Percentiles rank a stretch among this genome's conserved stretches.
Conservation (phyloP, 495 filamentous ascomycete genomes). For the Zalerion maritima region DNA sequence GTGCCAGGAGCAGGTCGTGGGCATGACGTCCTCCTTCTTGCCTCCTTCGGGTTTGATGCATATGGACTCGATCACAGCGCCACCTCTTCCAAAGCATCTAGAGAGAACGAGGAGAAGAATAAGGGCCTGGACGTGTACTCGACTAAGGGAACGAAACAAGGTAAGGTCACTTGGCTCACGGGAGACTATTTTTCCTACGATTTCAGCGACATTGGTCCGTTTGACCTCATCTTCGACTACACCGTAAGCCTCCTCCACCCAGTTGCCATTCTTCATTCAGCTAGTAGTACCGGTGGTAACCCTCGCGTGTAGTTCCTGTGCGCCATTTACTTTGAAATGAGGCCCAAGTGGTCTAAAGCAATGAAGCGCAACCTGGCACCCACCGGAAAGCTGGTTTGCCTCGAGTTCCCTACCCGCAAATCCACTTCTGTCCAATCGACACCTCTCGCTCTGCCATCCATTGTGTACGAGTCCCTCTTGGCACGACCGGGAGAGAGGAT, state of each 20-base stretch:
- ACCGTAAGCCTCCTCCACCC: conserved; percentile 38
- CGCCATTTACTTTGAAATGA: conserved; percentile 49
- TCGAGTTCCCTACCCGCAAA: conserved; percentile 71
- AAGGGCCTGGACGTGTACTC: conserved; percentile 26
- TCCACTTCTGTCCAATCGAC: conserved; percentile 46
- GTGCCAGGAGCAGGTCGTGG: conserved; percentile 66
- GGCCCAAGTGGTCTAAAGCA: conserved; percentile 55
- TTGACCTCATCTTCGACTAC: conserved; percentile 78
- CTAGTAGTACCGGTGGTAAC: conserved; percentile 4
- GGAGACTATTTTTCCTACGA: conserved; percentile 63
- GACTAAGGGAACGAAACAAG: conserved; percentile 34
- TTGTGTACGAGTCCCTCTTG: conserved; percentile 53
- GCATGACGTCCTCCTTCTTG: conserved; percentile 59
- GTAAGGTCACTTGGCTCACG: conserved; percentile 43
- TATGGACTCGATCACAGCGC: conserved; percentile 56
- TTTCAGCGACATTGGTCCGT: conserved; percentile 38
- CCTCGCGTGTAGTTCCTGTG: conserved; percentile 54
- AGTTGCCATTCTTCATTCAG: conserved; percentile 2
- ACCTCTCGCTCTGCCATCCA: conserved; percentile 47
- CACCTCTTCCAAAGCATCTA: conserved; percentile 39
- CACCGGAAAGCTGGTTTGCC: conserved; percentile 51
- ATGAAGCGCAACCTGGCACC: conserved; percentile 49
- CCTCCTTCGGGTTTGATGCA: conserved; percentile 55
- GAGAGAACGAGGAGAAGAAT: conserved; percentile 25
- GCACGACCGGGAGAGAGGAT: conserved; percentile 50